Base-by-base conservation (phyloP, 2,329 filamentous ascomycete genomes). In the Aureobasidium namibiae region DNA sequence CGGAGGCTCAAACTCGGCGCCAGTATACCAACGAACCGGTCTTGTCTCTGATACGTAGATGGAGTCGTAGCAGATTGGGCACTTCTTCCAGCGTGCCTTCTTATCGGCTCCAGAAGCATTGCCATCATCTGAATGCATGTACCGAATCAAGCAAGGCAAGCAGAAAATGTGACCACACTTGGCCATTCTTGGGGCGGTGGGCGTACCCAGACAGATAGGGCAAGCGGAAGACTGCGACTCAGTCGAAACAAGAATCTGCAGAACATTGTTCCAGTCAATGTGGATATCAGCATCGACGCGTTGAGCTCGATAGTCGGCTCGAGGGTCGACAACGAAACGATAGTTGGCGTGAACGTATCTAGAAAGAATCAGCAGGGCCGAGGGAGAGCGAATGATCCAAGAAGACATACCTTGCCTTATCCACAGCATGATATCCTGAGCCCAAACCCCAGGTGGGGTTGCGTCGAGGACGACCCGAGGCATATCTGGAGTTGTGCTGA, bases 111-210 rank as follows among this genome's bases (percentile, higher is more conserved):
- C 65, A 10, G 82, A 76, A 60, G 80, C 81, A 9, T 75, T 74
- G n/a, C 89, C 86, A 60, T 88, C 87, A 24, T 81, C 84, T 8
- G 91, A 89, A 67, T 95, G 89, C 90, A 99, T 96, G 71, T 95
- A 99, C 52, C 94, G 87, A 63, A 97, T 90, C 62, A 97, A 75
- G 70, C 94, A 99, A 6, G 94, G 87, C 34, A 97, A 77, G 70
- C 94, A 99, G 72, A 96, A 97, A 13, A 99, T 96, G 70, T 99
- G 94, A 1, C 94, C 94, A 68, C 94, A 99, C 69, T 87, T 92
- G 42, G 94, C 92, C 92, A 99, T 99, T 59, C 94, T 86, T 33
- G 94, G 92, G 8, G 94, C 94, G 18, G 95, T 90, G 1, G 94
- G 94, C 59, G 89, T 89, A 1, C 89, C 95, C 29, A 99, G 82